A percentile compares a stretch with the other conserved stretches of the same genome.
phyloP scores from a whole-genome alignment of 2,329 filamentous ascomycete genomes.

The Ceratocystis albifundus region DNA sequence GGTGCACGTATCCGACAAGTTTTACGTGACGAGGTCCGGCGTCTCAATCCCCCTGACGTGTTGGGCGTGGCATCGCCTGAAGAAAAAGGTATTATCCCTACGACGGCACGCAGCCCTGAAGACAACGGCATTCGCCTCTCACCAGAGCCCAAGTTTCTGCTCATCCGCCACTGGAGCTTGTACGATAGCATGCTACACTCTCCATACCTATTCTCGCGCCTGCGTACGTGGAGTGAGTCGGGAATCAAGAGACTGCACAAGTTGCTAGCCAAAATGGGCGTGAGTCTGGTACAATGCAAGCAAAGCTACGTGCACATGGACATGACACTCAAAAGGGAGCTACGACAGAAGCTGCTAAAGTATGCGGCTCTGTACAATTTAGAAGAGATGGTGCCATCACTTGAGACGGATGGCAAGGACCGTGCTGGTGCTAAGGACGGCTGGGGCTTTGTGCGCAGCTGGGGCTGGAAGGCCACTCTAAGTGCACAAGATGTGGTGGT shows the following conservation, averaged over 20 bases:
- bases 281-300: slow-evolving; percentile 83
- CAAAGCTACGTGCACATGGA: slow-evolving; percentile 98
- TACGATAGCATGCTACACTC: slow-evolving; percentile 99
- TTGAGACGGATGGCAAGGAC: slow-evolving; percentile 58
- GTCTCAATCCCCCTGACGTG: slow-evolving; percentile 70
- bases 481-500: slow-evolving; percentile 92
- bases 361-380: slow-evolving; percentile 90
- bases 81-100: slow-evolving; percentile 72
- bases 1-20: slow-evolving; percentile 76
- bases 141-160: slow-evolving; percentile 82
- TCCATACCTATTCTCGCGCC: slow-evolving; percentile 77
- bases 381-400: slow-evolving; percentile 78
- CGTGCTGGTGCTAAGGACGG: slow-evolving; percentile 69
- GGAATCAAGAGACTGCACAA: slow-evolving; percentile 86
- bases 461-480: slow-evolving; percentile 93
- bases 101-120: slow-evolving; percentile 74
- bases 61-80: slow-evolving; percentile 44
- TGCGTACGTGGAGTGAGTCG: slow-evolving; percentile 89
- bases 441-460: slow-evolving; percentile 94
- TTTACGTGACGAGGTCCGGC: slow-evolving; percentile 82
- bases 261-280: slow-evolving; percentile 93
- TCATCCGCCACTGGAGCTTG: slow-evolving; percentile 91
- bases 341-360: slow-evolving; percentile 74
- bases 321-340: slow-evolving; percentile 81
- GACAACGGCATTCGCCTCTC: slow-evolving; percentile 87